A percentile compares a stretch with the other conserved stretches of the same genome.
Evolutionary conservation across 441 rosid species (phyloP).

Genomic region (Croton laevigatus): DNA sequence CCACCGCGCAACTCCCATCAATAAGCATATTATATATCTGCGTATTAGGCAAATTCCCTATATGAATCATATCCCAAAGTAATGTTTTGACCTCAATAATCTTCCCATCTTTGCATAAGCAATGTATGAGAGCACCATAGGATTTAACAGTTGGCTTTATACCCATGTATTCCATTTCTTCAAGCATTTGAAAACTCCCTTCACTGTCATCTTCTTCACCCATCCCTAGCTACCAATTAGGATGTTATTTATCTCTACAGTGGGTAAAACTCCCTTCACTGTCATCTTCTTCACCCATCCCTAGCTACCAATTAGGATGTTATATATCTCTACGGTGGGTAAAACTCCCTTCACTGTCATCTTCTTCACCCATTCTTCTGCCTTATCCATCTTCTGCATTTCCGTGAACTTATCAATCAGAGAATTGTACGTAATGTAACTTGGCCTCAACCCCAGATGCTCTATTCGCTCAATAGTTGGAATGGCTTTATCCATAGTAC

Average conservation of each 20-base stretch:
- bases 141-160: constrained; percentile 57
- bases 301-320: constrained; percentile 64
- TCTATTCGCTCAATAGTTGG: constrained; percentile 52
- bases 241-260: constrained; percentile 52
- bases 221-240: no score
- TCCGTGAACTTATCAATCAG: constrained; percentile 53
- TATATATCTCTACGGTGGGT: constrained; percentile 57
- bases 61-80: constrained; percentile 57
- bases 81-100: constrained; percentile 74
- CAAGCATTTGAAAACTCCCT: no score
- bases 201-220: no score
- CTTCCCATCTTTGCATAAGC: constrained; percentile 64
- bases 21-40: constrained; percentile 67
- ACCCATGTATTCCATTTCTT: constrained; percentile 13
- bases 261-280: constrained; percentile 61
- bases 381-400: constrained; percentile 51
- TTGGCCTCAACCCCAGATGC: constrained; percentile 47
- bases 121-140: constrained; percentile 68
- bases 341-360: constrained; percentile 58
- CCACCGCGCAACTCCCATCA: constrained; percentile 47
- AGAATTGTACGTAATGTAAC: constrained; percentile 53
- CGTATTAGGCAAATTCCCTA: constrained; percentile 56
- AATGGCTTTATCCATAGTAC: constrained; percentile 45
- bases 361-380: constrained; percentile 55
- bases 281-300: no score